Evolutionary conservation across 495 filamentous ascomycete genomes (phyloP).

Genomic region (Tuber indicum): DNA sequence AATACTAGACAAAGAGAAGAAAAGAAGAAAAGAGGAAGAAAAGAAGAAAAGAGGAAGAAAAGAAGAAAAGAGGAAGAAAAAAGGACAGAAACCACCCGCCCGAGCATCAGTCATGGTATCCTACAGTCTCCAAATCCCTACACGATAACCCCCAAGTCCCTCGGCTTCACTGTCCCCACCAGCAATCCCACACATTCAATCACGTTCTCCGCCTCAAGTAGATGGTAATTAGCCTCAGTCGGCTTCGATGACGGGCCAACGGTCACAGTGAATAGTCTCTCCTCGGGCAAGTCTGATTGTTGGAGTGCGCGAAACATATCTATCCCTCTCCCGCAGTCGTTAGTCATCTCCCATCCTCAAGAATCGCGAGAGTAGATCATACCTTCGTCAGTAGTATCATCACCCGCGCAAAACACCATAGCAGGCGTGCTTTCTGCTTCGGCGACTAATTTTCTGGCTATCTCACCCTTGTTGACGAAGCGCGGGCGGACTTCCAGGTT

Average conservation of each 20-base stretch:
- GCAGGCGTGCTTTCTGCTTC: slow-evolving; percentile 53
- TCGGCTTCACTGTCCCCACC: slow-evolving; percentile 49
- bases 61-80: too few relatives aligned
- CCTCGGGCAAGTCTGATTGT: slow-evolving; percentile 22
- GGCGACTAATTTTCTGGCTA: slow-evolving; percentile 67
- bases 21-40: too few relatives aligned
- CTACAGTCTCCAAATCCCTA: not conserved
- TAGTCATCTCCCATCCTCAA: not conserved
- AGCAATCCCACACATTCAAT: slow-evolving; percentile 70
- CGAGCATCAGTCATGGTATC: not conserved
- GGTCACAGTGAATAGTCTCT: slow-evolving; percentile 68
- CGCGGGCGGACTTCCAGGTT: slow-evolving; percentile 94
- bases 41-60: not conserved
- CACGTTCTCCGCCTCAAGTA: slow-evolving; percentile 80
- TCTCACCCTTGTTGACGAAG: slow-evolving; percentile 94
- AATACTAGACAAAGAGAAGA: too few relatives aligned
- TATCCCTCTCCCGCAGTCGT: slow-evolving; percentile 26
- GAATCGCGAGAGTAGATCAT: slow-evolving; percentile 39
- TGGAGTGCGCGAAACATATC: slow-evolving; percentile 49
- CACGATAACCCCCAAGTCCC: slow-evolving; percentile 51
- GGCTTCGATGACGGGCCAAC: slow-evolving; percentile 81
- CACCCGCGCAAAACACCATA: slow-evolving; percentile 82
- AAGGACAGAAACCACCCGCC: not conserved
- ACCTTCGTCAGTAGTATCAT: slow-evolving; percentile 98
- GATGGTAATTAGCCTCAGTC: slow-evolving; percentile 78